Percentiles rank a stretch among this genome's conserved stretches.
phyloP scores from a whole-genome alignment of 768 basidiomycete species.

The Auricularia heimuer region DNA sequence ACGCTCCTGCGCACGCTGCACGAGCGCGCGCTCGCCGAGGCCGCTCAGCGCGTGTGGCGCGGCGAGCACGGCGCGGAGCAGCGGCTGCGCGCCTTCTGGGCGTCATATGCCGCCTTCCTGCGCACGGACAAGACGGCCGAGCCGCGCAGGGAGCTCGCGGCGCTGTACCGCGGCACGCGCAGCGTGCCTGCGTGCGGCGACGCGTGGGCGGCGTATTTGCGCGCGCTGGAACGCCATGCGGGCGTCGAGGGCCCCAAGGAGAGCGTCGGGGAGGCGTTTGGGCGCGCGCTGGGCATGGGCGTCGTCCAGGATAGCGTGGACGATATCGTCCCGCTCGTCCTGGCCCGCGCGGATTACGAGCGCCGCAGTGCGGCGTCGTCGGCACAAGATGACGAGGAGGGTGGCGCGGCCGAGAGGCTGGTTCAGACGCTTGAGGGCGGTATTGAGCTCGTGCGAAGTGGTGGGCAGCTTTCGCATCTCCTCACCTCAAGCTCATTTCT shows the following conservation, averaged over 20 bases:
- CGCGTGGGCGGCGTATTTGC: not conserved
- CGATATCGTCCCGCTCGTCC: slow-evolving; percentile 50
- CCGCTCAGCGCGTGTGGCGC: slow-evolving; percentile 46
- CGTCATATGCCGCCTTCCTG: slow-evolving; percentile 58
- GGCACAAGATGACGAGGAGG: slow-evolving; percentile 32
- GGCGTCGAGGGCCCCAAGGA: slow-evolving; percentile 3
- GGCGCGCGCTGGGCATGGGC: slow-evolving; percentile 44
- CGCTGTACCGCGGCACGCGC: not conserved
- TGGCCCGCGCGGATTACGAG: slow-evolving; percentile 58
- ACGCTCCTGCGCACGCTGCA: slow-evolving; percentile 47
- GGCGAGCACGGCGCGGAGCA: slow-evolving; percentile 46
- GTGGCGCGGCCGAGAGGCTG: slow-evolving; percentile 41
- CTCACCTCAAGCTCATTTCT: not conserved
- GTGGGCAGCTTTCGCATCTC: slow-evolving; percentile 22
- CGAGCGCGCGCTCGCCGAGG: slow-evolving; percentile 69
- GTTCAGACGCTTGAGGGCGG: slow-evolving; percentile 54
- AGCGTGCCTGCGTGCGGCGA: not conserved
- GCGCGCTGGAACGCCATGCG: not conserved
- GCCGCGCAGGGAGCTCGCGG: slow-evolving; percentile 12
- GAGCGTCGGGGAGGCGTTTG: slow-evolving; percentile 40
- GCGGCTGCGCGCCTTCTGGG: slow-evolving; percentile 58
- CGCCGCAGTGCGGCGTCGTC: slow-evolving; percentile 38
- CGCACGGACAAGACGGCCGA: slow-evolving; percentile 16
- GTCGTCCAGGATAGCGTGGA: slow-evolving; percentile 51
- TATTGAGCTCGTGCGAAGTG: slow-evolving; percentile 48